A percentile compares a stretch with the other conserved stretches of the same genome.
Conservation (phyloP, 2,329 filamentous ascomycete genomes). For the Pseudopyrenochaeta lycopersici region DNA sequence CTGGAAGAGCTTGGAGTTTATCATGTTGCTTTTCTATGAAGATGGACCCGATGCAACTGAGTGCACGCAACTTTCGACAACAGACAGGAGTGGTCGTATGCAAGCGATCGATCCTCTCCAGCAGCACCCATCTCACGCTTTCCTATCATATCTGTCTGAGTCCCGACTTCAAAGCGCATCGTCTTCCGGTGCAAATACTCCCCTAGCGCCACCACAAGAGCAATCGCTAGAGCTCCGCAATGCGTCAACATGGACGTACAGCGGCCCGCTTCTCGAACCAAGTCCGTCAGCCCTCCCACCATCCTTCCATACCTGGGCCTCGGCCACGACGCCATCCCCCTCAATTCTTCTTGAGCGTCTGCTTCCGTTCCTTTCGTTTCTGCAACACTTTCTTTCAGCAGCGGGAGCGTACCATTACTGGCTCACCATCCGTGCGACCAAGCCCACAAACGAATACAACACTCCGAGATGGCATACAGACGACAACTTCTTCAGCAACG, state of each 20-base stretch:
- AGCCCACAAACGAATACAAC: slow-evolving; percentile 55
- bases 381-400: slow-evolving; percentile 48
- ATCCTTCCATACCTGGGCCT: slow-evolving; percentile 50
- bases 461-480: slow-evolving; percentile 60
- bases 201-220: neutral
- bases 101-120: slow-evolving; percentile 17
- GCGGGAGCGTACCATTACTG: slow-evolving; percentile 56
- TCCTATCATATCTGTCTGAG: slow-evolving; percentile 16
- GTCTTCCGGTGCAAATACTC: neutral
- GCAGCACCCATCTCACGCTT: slow-evolving; percentile 19
- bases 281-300: slow-evolving; percentile 15
- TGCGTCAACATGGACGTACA: slow-evolving; percentile 37
- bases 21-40: neutral
- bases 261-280: slow-evolving; percentile 29
- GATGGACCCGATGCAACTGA: neutral
- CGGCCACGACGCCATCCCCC: slow-evolving; percentile 45
- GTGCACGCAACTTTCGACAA: neutral
- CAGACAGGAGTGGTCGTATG: neutral
- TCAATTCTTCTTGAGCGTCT: slow-evolving; percentile 41
- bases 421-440: slow-evolving; percentile 59
- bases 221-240: slow-evolving; percentile 16
- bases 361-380: slow-evolving; percentile 53
- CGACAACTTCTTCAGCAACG: slow-evolving; percentile 56
- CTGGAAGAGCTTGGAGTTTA: neutral
- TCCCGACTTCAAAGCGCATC: neutral